These are phyloP conservation scores for Podaxis sp. DNA, from an alignment of 768 basidiomycete species.

Conservation along the genomic window DNA sequence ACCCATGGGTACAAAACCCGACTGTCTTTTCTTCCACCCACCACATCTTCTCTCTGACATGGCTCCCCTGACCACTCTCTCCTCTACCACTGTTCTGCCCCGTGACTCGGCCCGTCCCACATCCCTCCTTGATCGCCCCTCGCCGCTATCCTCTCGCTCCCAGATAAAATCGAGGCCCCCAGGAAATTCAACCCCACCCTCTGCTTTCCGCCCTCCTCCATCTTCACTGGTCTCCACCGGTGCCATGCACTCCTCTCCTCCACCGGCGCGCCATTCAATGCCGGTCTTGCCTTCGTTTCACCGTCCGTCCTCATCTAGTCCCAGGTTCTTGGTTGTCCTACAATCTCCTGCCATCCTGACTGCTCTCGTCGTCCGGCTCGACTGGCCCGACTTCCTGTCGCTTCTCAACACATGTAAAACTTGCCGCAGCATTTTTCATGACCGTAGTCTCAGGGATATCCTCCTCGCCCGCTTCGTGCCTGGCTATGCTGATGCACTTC, in stretches of 20 bases:
- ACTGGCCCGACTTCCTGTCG: conserved; percentile 40
- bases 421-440: conserved; percentile 30
- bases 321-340: conserved; percentile 19
- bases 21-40: background rate
- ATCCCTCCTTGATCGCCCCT: background rate
- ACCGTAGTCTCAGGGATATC: conserved; percentile 31
- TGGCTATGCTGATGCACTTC: conserved; percentile 48
- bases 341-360: conserved; percentile 25
- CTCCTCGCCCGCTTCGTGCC: conserved; percentile 56
- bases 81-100: too few species aligned
- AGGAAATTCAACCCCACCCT: background rate
- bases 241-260: conserved; percentile 2
- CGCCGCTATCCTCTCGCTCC: background rate
- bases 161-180: background rate
- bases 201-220: background rate
- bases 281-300: conserved; percentile 14
- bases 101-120: background rate
- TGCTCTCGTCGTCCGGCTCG: conserved; percentile 29
- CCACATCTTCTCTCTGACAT: background rate
- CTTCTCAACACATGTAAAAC: conserved; percentile 38
- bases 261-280: background rate
- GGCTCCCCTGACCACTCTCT: background rate
- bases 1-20: background rate
- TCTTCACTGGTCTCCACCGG: background rate
- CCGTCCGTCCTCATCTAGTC: conserved; percentile 17